phyloP scores from a whole-genome alignment of 2,329 filamentous ascomycete species.

The Aspergillus carbonarius region DNA sequence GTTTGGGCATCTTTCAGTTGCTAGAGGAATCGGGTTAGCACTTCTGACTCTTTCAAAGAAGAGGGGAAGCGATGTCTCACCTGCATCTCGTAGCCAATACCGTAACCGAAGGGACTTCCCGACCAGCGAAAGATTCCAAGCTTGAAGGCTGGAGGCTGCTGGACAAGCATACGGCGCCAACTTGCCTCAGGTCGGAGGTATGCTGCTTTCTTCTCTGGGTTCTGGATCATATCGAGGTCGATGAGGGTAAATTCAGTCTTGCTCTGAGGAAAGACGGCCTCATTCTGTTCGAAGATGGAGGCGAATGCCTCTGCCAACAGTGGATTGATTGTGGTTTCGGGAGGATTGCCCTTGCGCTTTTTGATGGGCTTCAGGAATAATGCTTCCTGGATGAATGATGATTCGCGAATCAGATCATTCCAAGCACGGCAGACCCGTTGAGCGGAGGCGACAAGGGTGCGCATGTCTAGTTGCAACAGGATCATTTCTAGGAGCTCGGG shows the following conservation, averaged over 20 bases:
- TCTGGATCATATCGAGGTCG: neutral
- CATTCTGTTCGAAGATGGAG: neutral
- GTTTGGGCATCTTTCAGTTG: neutral
- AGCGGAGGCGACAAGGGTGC: neutral
- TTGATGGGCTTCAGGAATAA: neutral
- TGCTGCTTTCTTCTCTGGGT: neutral
- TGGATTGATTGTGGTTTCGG: neutral
- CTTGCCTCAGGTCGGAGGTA: slow-evolving; percentile 1
- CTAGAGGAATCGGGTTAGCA: neutral
- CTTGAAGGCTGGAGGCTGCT: neutral
- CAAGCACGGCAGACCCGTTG: neutral
- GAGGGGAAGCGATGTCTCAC: neutral
- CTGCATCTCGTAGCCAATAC: neutral
- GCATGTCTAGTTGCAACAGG: neutral
- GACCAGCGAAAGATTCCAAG: neutral
- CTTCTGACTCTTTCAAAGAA: neutral
- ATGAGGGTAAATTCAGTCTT: neutral
- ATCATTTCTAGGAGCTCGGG: neutral
- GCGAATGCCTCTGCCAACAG: neutral
- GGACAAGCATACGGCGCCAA: slow-evolving; percentile 6
- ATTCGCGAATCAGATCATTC: neutral
- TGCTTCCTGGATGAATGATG: neutral
- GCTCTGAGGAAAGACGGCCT: neutral
- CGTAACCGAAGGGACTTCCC: neutral
- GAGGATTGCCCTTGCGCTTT: neutral